Conservation (phyloP, 75 land plant genomes). For the Sequoiadendron giganteum region DNA sequence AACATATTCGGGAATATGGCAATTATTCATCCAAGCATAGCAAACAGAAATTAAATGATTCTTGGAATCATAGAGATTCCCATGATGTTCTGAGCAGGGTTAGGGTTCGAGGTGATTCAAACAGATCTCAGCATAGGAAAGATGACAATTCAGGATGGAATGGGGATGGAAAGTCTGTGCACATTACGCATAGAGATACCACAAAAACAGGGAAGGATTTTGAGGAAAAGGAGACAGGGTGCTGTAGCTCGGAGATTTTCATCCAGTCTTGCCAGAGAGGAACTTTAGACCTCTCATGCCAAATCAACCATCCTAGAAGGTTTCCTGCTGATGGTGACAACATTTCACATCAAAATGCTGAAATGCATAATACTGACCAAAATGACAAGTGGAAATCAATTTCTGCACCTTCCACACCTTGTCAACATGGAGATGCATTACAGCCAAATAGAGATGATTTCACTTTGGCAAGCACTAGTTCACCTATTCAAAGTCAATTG, state of each 20-base stretch:
- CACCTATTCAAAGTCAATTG: not conserved
- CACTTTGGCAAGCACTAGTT: too few species aligned
- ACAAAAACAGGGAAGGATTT: not conserved
- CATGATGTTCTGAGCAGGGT: not conserved
- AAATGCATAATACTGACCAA: not conserved
- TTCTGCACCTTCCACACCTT: not conserved
- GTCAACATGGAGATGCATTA: not conserved
- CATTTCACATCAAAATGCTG: not conserved
- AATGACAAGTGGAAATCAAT: not conserved
- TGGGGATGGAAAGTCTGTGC: not conserved
- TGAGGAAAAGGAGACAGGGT: not conserved
- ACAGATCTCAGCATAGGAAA: not conserved
- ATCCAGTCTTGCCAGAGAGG: not conserved
- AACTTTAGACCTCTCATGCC: not conserved
- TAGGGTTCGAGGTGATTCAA: not conserved
- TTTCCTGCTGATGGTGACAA: not conserved
- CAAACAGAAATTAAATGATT: not conserved
- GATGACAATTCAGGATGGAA: not conserved
- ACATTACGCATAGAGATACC: not conserved
- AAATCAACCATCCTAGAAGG: not conserved
- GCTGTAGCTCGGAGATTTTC: not conserved
- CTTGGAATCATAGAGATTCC: not conserved
- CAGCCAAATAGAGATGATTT: constrained; percentile 1
- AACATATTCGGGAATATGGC: not conserved
- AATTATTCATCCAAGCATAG: not conserved